Conservation (phyloP, 1,139 yeast species). For the Taphrina wiesneri region DNA sequence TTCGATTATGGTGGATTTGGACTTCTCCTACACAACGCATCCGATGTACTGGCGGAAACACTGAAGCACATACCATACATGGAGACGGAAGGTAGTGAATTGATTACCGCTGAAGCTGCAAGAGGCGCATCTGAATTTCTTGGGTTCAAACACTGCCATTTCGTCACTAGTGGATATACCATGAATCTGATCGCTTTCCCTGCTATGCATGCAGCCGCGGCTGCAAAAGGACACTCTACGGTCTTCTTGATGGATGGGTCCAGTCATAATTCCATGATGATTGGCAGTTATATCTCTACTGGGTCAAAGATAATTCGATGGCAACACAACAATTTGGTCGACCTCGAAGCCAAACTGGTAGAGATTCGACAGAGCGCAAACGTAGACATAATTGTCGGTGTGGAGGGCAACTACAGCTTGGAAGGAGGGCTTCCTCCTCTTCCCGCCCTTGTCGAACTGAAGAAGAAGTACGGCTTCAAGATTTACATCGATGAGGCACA, state of each 20-base stretch:
- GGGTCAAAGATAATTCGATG: constrained; percentile 12
- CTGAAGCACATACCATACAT: constrained; percentile 12
- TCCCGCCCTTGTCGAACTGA: constrained; percentile 71
- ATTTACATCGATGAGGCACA: constrained; percentile 96
- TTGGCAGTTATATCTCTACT: constrained; percentile 27
- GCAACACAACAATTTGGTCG: constrained; percentile 21
- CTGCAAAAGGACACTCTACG: constrained; percentile 7
- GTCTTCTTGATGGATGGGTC: constrained; percentile 30
- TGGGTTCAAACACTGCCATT: constrained; percentile 15
- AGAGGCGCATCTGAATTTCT: constrained; percentile 14
- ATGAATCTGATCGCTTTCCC: constrained; percentile 30
- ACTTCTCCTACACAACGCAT: constrained; percentile 2
- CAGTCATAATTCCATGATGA: constrained; percentile 30
- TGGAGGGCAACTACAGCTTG: constrained; percentile 96
- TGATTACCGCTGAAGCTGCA: constrained; percentile 7
- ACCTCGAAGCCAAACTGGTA: constrained; percentile 20
- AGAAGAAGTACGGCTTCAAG: constrained; percentile 82
- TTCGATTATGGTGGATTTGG: constrained; percentile 34
- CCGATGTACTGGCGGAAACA: constrained; percentile 8
- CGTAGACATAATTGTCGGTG: constrained; percentile 73
- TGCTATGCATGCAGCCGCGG: constrained; percentile 21
- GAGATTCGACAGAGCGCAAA: not conserved
- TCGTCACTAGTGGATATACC: constrained; percentile 29
- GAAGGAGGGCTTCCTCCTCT: constrained; percentile 92
- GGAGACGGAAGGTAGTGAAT: constrained; percentile 7